Percentiles rank a stretch among this genome's conserved stretches.
These are phyloP conservation scores for Sporothrix brunneoviolacea DNA, from an alignment of 2,329 filamentous ascomycete genomes.

Conservation along the genomic window DNA sequence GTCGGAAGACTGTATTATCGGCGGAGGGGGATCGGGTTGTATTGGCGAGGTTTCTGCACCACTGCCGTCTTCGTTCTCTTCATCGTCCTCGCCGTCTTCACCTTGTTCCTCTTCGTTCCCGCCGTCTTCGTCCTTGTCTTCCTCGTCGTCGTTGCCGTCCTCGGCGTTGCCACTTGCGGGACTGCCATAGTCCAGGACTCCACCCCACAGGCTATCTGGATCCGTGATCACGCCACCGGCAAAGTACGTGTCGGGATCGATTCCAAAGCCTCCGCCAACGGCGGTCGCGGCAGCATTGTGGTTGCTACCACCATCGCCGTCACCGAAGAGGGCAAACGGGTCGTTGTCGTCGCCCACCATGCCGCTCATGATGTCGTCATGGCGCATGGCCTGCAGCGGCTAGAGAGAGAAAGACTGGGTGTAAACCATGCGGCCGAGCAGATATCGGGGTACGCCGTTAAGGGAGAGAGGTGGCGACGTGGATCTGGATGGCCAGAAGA, in stretches of 20 bases:
- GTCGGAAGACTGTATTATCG: not conserved
- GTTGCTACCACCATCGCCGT: not conserved
- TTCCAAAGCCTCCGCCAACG: not conserved
- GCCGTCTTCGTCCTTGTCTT: not conserved
- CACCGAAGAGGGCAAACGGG: constrained; percentile 3
- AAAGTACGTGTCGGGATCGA: constrained; percentile 1
- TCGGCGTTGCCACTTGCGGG: not conserved
- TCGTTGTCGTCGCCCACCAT: constrained; percentile 4
- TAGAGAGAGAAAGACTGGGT: not conserved
- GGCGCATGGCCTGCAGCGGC: not conserved
- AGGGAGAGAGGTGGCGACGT: no score
- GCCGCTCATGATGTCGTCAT: constrained; percentile 1
- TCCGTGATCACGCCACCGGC: not conserved
- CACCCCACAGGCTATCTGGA: not conserved
- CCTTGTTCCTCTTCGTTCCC: not conserved
- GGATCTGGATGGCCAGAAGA: no score
- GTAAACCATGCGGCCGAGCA: no score
- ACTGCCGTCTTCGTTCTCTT: not conserved
- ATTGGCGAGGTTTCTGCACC: no score
- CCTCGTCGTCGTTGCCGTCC: not conserved
- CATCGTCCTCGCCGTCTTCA: not conserved
- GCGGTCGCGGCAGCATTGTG: not conserved
- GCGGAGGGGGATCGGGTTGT: no score
- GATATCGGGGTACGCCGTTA: no score
- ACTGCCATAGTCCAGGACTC: not conserved